Evolutionary conservation across 106 monocot species (phyloP).

Genomic region (Allium fistulosum): DNA sequence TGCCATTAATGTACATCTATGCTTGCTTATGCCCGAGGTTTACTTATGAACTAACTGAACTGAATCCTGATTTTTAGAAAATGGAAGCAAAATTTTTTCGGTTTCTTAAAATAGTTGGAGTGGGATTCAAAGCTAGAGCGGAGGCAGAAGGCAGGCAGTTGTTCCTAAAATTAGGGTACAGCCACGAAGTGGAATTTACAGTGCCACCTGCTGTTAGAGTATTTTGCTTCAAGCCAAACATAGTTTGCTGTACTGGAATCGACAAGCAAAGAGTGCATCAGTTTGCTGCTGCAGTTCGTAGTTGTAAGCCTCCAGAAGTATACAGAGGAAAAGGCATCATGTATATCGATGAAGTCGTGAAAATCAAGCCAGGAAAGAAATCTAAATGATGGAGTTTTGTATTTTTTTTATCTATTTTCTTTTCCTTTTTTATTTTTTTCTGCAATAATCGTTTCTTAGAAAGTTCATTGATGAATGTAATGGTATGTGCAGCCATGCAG

Average conservation of each 20-base stretch:
- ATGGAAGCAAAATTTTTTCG: conserved; percentile 91
- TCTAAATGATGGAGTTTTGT: conserved; percentile 34
- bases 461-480: no score
- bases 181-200: conserved; percentile 79
- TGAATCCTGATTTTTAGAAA: no score
- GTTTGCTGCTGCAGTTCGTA: conserved; percentile 75
- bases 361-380: conserved; percentile 88
- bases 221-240: conserved; percentile 93
- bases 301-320: conserved; percentile 86
- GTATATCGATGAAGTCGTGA: conserved; percentile 87
- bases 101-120: conserved; percentile 82
- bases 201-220: conserved; percentile 85
- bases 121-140: conserved; percentile 81
- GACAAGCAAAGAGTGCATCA: conserved; percentile 84
- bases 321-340: conserved; percentile 94
- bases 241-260: conserved; percentile 89
- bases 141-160: conserved; percentile 72
- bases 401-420: background rate
- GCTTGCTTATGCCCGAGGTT: no score
- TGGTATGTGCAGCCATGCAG: no score
- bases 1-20: no score
- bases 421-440: no score
- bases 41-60: no score
- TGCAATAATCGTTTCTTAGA: no score
- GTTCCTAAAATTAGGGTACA: conserved; percentile 85